Evolutionary conservation across 805 yeast genomes (phyloP).

Genomic region (Barnettozyma populi): DNA sequence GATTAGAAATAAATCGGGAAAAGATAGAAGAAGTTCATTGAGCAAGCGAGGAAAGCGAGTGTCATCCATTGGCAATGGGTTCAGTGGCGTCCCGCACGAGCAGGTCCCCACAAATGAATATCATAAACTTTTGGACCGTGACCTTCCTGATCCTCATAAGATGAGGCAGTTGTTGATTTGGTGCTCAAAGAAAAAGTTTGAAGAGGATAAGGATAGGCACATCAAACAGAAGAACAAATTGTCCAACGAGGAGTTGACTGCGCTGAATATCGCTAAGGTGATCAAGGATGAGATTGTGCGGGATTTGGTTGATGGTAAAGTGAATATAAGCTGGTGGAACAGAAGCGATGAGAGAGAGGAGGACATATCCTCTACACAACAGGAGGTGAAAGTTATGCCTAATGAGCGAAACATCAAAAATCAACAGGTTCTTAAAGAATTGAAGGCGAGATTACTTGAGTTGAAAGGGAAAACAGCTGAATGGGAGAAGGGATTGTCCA

Average conservation of each 20-base stretch:
- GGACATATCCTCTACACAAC: conserved; percentile 9
- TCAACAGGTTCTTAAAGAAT: conserved; percentile 39
- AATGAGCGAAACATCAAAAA: conserved; percentile 59
- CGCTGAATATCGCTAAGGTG: conserved; percentile 49
- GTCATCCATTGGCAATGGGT: conserved; percentile 72
- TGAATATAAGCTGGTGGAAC: conserved; percentile 67
- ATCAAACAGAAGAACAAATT: conserved; percentile 22
- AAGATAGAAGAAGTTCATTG: conserved; percentile 44
- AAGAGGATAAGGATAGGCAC: conserved; percentile 25
- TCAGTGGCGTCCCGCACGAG: conserved; percentile 59
- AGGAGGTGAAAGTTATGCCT: conserved; percentile 35
- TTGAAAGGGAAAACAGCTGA: conserved; percentile 41
- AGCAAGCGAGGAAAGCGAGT: conserved; percentile 63
- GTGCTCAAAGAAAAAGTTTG: conserved; percentile 50
- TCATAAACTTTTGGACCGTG: conserved; percentile 55
- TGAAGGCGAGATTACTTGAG: conserved; percentile 37
- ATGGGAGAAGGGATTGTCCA: conserved; percentile 34
- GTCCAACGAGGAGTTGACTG: conserved; percentile 36
- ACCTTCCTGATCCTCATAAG: conserved; percentile 65
- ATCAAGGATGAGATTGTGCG: conserved; percentile 58
- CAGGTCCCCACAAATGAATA: conserved; percentile 50
- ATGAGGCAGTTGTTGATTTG: conserved; percentile 66
- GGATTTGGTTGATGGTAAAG: conserved; percentile 53
- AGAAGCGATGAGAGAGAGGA: conserved; percentile 26
- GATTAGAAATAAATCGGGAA: conserved; percentile 22